Evolutionary conservation across 495 filamentous ascomycete genomes (phyloP), one percentile per base, ranked within the genome.

Genomic region (Paragyromitra xinjiangensis): DNA sequence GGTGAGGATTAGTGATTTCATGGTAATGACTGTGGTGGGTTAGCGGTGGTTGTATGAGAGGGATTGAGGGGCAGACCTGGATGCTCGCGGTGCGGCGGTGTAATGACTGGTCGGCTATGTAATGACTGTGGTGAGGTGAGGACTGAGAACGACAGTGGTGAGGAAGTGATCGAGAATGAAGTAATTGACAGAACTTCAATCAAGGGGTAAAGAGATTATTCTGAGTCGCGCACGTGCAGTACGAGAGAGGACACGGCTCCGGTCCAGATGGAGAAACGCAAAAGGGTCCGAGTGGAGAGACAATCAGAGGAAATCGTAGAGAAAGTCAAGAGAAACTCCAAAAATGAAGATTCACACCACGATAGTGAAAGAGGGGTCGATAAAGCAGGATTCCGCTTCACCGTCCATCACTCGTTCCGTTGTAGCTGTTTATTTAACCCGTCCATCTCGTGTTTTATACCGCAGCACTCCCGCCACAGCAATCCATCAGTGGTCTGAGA

Each of bases 201-300:
- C 53, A 56, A 56, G 53, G 53, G 53, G 53, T 9, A 56, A 26
- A 7, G 56, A 53, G 48, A 53, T 68, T 53, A 40, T 14, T 34
- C 34, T 34, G 48, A 50, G 48, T 68, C 50, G 64, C 24, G 64
- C 50, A 68, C 64, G 64, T 55, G 64, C 64, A 11, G 26, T 6
- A 37, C 26, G 6, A 16, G 9, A 12, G 53, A 14, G 53, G 53
- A 56, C 51, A 26, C 51, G n/a, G 51, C 51, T 55, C 51, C 51
- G 51, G 51, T 55, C 22, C 51, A 22, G 51, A 34, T 34, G 3
- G 29, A 34, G 29, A 34, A 19, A 55, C 6, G 2, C 51, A 16
- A 55, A 55, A 24, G 51, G 53, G 53, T 56, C 53, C 53, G 53
- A 56, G 22, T 11, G 53, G 26, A 22, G 22, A 4, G 4, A 19